phyloP scores from a whole-genome alignment of 2,329 filamentous ascomycete genomes.

The Epichloe sylvatica region DNA sequence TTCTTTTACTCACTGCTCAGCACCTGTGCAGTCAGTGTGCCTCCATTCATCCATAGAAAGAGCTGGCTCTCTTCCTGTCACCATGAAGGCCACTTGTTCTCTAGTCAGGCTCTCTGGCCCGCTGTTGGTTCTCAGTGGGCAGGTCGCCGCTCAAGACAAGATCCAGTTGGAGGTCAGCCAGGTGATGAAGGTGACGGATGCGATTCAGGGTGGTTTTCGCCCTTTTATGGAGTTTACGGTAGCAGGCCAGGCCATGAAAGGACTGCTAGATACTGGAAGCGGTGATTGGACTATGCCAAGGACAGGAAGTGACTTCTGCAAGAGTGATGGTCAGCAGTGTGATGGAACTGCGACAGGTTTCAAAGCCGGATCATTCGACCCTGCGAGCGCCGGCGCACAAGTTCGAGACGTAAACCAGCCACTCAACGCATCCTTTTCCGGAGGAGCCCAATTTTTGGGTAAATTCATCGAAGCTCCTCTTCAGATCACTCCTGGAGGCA shows the following conservation, averaged over 20 bases:
- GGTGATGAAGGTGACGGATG: neutral
- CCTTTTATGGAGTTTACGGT: slow-evolving; percentile 2
- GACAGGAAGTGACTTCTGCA: neutral
- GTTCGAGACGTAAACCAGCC: neutral
- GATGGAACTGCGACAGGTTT: neutral
- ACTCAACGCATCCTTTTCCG: neutral
- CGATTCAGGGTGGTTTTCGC: neutral
- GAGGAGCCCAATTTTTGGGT: neutral
- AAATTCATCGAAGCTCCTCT: slow-evolving; percentile 1
- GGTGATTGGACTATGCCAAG: neutral
- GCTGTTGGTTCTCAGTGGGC: slow-evolving; percentile 1
- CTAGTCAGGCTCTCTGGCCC: neutral
- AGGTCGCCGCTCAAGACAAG: neutral
- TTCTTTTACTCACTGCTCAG: neutral
- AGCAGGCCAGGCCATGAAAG: neutral
- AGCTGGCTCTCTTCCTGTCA: neutral
- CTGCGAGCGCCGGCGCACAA: neutral
- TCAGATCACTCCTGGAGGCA: neutral
- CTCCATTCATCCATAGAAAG: neutral
- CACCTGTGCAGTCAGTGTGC: too few relatives aligned
- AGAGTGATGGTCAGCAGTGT: neutral
- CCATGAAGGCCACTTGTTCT: neutral
- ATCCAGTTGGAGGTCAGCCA: neutral
- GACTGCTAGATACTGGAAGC: slow-evolving; percentile 3
- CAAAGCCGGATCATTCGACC: neutral